These are phyloP conservation scores for Moricandia moricandioides DNA, from an alignment of 345 rosid genomes.

Conservation along the genomic window DNA sequence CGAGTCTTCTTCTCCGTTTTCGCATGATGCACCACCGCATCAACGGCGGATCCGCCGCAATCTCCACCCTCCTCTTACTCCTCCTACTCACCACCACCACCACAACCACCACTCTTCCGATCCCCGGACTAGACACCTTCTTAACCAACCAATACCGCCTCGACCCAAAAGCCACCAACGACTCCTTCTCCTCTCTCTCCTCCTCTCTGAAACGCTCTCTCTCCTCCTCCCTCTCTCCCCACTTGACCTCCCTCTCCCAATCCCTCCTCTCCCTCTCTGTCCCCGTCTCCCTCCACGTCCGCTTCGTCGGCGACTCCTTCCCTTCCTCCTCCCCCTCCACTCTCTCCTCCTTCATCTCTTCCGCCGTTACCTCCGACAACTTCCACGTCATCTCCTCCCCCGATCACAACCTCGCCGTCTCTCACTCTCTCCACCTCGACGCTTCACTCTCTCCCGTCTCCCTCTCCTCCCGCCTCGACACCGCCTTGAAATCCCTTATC, in stretches of 20 bases:
- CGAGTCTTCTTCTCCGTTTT: conserved; percentile 4
- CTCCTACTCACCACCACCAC: conserved; percentile 21
- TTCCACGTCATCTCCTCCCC: conserved; percentile 50
- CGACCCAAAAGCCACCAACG: conserved; percentile 70
- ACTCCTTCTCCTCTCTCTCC: conserved; percentile 57
- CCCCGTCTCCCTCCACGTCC: conserved; percentile 56
- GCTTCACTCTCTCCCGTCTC: conserved; percentile 45
- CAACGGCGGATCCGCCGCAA: conserved; percentile 32
- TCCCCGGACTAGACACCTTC: conserved; percentile 63
- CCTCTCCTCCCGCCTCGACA: conserved; percentile 49
- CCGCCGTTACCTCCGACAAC: conserved; percentile 36
- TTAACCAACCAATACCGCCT: conserved; percentile 48
- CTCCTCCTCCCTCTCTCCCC: conserved; percentile 45
- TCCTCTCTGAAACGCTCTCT: conserved; percentile 54
- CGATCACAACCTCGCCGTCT: conserved; percentile 40
- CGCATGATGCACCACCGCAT: conserved; percentile 33
- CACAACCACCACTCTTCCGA: conserved; percentile 42
- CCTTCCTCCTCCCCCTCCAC: conserved; percentile 50
- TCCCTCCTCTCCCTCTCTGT: conserved; percentile 53
- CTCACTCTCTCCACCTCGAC: conserved; percentile 55
- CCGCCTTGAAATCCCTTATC: conserved; percentile 43
- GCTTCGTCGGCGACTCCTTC: conserved; percentile 60
- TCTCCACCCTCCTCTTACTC: conserved; percentile 27
- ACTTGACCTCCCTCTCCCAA: conserved; percentile 38
- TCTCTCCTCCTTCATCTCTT: conserved; percentile 47